A percentile compares a stretch with the other conserved stretches of the same genome.
Evolutionary conservation across 305 asterid genomes (phyloP).

Genomic region (Fraxinus platypoda): DNA sequence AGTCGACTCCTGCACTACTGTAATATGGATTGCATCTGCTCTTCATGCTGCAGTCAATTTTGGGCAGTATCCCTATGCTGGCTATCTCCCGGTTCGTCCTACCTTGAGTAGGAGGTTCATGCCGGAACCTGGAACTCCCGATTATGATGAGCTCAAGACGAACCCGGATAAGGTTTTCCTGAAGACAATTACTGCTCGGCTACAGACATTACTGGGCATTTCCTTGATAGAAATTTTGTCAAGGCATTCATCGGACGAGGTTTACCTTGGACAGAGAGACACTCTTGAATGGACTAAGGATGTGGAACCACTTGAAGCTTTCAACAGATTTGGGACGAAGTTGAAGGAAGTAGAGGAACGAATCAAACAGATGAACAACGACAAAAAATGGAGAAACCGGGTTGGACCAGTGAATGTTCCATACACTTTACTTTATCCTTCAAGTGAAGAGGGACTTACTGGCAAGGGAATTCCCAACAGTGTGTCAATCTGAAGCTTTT

Average conservation of each 20-base stretch:
- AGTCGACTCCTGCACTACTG: slow-evolving; percentile 58
- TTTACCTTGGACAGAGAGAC: slow-evolving; percentile 76
- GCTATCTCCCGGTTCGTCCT: slow-evolving; percentile 74
- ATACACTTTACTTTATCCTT: slow-evolving; percentile 71
- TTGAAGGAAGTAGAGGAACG: slow-evolving; percentile 50
- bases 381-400: slow-evolving; percentile 59
- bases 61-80: slow-evolving; percentile 81
- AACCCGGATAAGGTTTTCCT: slow-evolving; percentile 64
- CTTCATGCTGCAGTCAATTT: slow-evolving; percentile 94
- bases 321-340: slow-evolving; percentile 51
- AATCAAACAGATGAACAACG: slow-evolving; percentile 53
- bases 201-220: slow-evolving; percentile 65
- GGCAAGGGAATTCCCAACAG: slow-evolving; percentile 89
- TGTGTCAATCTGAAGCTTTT: slow-evolving; percentile 42
- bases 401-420: slow-evolving; percentile 71
- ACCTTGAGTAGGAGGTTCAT: slow-evolving; percentile 67
- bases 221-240: slow-evolving; percentile 65
- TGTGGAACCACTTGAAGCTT: slow-evolving; percentile 43
- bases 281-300: slow-evolving; percentile 73
- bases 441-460: slow-evolving; percentile 63
- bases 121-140: slow-evolving; percentile 58
- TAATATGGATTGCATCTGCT: slow-evolving; percentile 82
- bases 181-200: slow-evolving; percentile 69
- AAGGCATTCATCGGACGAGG: slow-evolving; percentile 74
- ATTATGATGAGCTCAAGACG: slow-evolving; percentile 56